Percentiles rank a stretch among this genome's conserved stretches.
These are phyloP conservation scores for Penicillium chermesinum DNA, from an alignment of 495 filamentous ascomycete species.

Conservation along the genomic window DNA sequence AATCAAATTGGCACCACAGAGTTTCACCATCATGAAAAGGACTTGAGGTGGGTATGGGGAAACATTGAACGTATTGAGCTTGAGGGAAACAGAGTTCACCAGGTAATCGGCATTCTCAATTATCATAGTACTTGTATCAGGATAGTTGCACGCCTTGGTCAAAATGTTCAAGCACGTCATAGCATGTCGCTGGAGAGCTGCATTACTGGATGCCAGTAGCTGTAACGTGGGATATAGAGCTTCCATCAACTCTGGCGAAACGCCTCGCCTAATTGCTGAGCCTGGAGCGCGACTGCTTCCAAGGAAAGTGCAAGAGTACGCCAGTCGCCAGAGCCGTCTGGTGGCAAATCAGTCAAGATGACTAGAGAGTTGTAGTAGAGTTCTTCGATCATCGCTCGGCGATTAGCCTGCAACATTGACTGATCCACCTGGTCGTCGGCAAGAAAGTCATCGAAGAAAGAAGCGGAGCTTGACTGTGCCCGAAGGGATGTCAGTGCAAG, in stretches of 20 bases:
- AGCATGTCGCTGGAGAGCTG: conserved; percentile 70
- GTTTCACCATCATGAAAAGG: conserved; percentile 85
- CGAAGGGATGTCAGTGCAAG: conserved; percentile 68
- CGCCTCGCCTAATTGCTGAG: conserved; percentile 56
- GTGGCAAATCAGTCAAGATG: conserved; percentile 49
- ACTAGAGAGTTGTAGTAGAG: conserved; percentile 72
- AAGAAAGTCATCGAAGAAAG: conserved; percentile 64
- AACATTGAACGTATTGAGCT: conserved; percentile 85
- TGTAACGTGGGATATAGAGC: conserved; percentile 85
- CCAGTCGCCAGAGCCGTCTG: conserved; percentile 59
- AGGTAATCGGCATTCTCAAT: conserved; percentile 95
- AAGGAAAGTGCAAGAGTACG: conserved; percentile 63
- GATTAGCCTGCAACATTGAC: conserved; percentile 32
- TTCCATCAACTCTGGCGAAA: conserved; percentile 89
- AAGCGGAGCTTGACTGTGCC: conserved; percentile 37
- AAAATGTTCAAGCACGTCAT: conserved; percentile 79
- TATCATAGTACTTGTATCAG: conserved; percentile 68
- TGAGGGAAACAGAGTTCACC: conserved; percentile 83
- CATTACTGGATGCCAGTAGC: conserved; percentile 68
- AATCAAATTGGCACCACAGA: conserved; percentile 75
- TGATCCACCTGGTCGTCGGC: conserved; percentile 35
- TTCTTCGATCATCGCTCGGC: conserved; percentile 62
- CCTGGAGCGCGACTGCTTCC: conserved; percentile 68
- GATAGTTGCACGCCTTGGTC: conserved; percentile 69
- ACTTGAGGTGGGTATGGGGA: conserved; percentile 89